Conservation (phyloP, 495 filamentous ascomycete genomes). For the Talaromyces proteolyticus region DNA sequence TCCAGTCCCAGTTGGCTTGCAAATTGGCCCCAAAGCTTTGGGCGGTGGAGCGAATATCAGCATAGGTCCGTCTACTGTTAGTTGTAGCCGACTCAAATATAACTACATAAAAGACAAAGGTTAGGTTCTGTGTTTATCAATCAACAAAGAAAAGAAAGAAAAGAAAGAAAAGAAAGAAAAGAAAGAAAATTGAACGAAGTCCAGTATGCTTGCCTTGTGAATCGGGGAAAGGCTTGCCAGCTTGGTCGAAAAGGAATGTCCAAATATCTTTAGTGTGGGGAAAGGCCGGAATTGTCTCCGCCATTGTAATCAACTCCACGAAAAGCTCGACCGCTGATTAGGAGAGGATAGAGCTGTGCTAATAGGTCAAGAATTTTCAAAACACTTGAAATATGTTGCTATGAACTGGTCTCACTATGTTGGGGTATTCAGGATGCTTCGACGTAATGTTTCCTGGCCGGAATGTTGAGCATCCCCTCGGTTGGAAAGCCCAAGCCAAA, state of each 20-base stretch:
- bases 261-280: conserved; percentile 51
- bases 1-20: conserved; percentile 52
- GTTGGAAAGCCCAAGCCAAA: too few relatives aligned
- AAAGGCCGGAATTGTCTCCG: background rate
- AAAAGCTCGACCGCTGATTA: background rate
- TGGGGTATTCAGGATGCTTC: background rate
- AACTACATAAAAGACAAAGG: background rate
- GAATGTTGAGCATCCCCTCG: background rate
- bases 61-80: conserved; percentile 48
- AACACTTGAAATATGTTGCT: background rate
- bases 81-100: background rate
- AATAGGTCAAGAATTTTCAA: background rate
- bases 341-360: background rate
- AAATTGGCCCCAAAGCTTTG: conserved; percentile 67
- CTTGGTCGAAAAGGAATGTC: conserved; percentile 65
- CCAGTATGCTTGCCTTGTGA: conserved; percentile 11
- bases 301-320: background rate
- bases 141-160: background rate
- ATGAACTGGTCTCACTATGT: background rate
- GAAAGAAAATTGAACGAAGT: too few relatives aligned
- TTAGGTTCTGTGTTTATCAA: background rate
- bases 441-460: background rate
- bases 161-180: background rate
- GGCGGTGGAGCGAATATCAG: conserved; percentile 49
- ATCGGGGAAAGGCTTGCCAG: conserved; percentile 52